These are phyloP conservation scores for Ramularia collo-cygni DNA, from an alignment of 2,329 filamentous ascomycete species.

Conservation along the genomic window DNA sequence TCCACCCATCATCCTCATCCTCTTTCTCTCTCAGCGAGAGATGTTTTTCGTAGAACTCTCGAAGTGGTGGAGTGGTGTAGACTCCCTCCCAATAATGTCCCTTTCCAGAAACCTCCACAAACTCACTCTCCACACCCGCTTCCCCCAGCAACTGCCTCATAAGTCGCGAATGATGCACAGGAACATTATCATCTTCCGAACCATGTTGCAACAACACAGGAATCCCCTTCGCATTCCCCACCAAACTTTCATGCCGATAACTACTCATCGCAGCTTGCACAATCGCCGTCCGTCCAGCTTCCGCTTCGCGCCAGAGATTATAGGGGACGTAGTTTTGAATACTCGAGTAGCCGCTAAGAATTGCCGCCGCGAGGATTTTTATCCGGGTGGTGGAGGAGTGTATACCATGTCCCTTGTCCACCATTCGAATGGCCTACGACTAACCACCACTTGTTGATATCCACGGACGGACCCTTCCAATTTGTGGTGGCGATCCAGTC, in stretches of 20 bases:
- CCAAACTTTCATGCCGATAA: conserved; percentile 50
- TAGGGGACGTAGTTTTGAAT: conserved; percentile 56
- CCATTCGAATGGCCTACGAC: conserved; percentile 55
- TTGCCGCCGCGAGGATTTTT: conserved; percentile 49
- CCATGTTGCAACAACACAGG: conserved; percentile 53
- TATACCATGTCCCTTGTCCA: conserved; percentile 54
- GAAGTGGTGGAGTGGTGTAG: conserved; percentile 46
- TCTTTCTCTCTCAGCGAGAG: conserved; percentile 21
- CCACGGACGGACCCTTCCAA: conserved; percentile 45
- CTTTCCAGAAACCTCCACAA: conserved; percentile 44
- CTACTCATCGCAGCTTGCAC: conserved; percentile 44
- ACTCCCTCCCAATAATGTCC: conserved; percentile 51
- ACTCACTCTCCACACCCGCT: conserved; percentile 37
- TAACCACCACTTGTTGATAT: conserved; percentile 45
- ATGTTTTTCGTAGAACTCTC: conserved; percentile 41
- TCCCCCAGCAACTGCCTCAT: conserved; percentile 45
- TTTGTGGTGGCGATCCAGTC: conserved; percentile 43
- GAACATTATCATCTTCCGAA: conserved; percentile 51
- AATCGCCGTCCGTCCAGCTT: conserved; percentile 44
- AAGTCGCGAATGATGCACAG: conserved; percentile 50
- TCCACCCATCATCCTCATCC: conserved; percentile 1
- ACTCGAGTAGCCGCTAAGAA: conserved; percentile 53
- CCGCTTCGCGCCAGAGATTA: conserved; percentile 48
- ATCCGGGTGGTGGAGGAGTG: conserved; percentile 50
- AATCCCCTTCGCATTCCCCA: conserved; percentile 46